Conservation (phyloP, 139 green algal species). For the Picochlorum sp. region DNA sequence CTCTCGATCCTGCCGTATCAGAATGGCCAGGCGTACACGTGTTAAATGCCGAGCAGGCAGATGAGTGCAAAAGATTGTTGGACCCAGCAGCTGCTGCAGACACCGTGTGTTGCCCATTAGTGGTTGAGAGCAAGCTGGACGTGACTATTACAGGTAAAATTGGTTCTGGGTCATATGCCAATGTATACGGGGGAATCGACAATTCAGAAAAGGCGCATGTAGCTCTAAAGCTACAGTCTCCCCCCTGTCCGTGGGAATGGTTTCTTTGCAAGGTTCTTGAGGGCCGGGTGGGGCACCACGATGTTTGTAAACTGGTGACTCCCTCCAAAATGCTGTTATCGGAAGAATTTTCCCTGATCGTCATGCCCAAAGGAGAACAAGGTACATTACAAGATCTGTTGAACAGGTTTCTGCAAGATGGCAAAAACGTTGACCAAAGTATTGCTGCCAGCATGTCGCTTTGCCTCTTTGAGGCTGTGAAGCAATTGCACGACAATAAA, state of each 20-base stretch:
- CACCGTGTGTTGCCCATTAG: conserved; percentile 6
- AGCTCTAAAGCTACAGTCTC: conserved; percentile 30
- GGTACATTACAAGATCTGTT: conserved; percentile 40
- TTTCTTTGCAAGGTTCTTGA: conserved; percentile 36
- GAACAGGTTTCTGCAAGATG: conserved; percentile 24
- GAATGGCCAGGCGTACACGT: conserved; percentile 19
- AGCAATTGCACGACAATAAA: conserved; percentile 4
- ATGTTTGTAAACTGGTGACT: conserved; percentile 10
- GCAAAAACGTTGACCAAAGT: conserved; percentile 6
- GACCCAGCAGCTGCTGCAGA: too few species aligned
- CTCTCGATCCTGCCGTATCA: too few species aligned
- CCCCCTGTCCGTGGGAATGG: conserved; percentile 40
- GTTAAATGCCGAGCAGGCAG: conserved; percentile 13
- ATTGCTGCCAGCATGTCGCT: conserved; percentile 6
- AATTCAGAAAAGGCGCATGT: background rate
- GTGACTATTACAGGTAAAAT: conserved; percentile 2
- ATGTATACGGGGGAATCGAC: conserved; percentile 18
- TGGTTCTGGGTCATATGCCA: conserved; percentile 29
- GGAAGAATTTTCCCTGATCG: conserved; percentile 18
- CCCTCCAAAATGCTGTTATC: conserved; percentile 20
- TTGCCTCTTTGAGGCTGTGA: conserved; percentile 2
- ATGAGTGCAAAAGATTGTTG: background rate
- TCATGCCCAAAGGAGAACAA: conserved; percentile 19
- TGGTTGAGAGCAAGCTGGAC: conserved; percentile 3
- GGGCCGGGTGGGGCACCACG: conserved; percentile 1